Base-by-base conservation (phyloP, 1,139 yeast genomes). In the Debaryomyces nepalensis region DNA sequence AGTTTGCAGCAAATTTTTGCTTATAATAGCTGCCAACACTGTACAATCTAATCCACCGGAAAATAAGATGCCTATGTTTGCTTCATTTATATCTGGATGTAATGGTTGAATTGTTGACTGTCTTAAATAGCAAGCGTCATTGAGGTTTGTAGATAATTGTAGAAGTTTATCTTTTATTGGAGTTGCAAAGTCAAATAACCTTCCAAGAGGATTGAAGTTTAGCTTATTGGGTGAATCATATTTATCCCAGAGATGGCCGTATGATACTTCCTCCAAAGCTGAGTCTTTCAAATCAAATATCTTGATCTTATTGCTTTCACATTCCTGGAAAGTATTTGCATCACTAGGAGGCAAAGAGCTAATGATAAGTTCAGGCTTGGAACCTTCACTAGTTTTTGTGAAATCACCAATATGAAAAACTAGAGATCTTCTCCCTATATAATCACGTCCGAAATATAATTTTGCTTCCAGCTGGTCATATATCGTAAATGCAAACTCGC, bases 11-110 rank as follows among this genome's bases (percentile, higher is more conserved):
- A 51, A 40, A 41, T 67, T 61, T 36, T 65, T 63, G 38, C 70
- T 61, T n/a, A 70, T 49, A 14, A 72, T 42, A 1, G 68, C 67
- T 15, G 95, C 90, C 10, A 93, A 55, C 1, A 93, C 66, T 0
- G 97, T 85, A 59, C 99, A 93, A 55, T 93, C 99, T 7, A 93
- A 69, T 0, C 99, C 99, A 1, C 99, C 99, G 31, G 97, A 89
- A 58, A 89, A 93, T 26, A 93, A 64, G 0, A 93, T 70, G 0
- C 88, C 89, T 19, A 87, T 58, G 6, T 60, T 54, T 3, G 77
- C 61, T 19, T 57, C 67, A 11, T 61, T 61, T 9, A 37, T 35
- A 1, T 55, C 46, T 7, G 61, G 48, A 46, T 70, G 74, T 4
- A 78, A 44, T 1, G 93, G 91, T 44, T 75, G 74, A 6, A 88